Evolutionary conservation across 179 eudicot genomes (phyloP).

Genomic region (Silene vulgaris): DNA sequence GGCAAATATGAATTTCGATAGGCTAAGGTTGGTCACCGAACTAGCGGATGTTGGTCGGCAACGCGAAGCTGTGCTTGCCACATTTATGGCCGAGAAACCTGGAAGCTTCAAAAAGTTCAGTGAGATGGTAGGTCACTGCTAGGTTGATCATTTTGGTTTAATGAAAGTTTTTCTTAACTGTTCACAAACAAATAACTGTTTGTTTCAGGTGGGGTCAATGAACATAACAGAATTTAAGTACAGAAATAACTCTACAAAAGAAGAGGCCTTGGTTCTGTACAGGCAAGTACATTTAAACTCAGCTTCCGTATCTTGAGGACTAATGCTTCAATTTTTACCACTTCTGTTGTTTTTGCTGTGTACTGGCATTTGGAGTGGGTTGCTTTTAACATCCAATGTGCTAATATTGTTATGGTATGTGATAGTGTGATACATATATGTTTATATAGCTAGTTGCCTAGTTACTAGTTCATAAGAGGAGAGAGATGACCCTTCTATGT

Average conservation of each 20-base stretch:
- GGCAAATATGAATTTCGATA: slow-evolving; percentile 96
- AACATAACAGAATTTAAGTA: slow-evolving; percentile 94
- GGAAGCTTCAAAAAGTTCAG: slow-evolving; percentile 79
- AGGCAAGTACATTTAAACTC: slow-evolving; percentile 41
- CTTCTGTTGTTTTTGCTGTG: not conserved
- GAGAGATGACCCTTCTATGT: no score
- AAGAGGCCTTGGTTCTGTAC: slow-evolving; percentile 74
- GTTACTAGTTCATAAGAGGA: not conserved
- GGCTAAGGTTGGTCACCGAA: slow-evolving; percentile 87
- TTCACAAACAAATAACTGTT: not conserved
- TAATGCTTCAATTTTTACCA: not conserved
- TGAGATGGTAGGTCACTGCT: slow-evolving; percentile 51
- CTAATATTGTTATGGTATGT: not conserved
- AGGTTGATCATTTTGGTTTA: not conserved
- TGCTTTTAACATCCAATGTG: not conserved
- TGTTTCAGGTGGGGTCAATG: slow-evolving; percentile 83
- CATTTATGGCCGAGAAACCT: slow-evolving; percentile 74
- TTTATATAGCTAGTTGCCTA: not conserved
- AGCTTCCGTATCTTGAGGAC: slow-evolving; percentile 3
- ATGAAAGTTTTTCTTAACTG: not conserved
- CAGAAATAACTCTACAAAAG: slow-evolving; percentile 51
- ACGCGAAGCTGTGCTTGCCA: slow-evolving; percentile 92
- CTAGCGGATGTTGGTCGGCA: slow-evolving; percentile 97
- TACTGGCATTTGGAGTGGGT: not conserved
- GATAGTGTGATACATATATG: not conserved